Conservation (phyloP, 345 rosid genomes). For the Populus deltoides region DNA sequence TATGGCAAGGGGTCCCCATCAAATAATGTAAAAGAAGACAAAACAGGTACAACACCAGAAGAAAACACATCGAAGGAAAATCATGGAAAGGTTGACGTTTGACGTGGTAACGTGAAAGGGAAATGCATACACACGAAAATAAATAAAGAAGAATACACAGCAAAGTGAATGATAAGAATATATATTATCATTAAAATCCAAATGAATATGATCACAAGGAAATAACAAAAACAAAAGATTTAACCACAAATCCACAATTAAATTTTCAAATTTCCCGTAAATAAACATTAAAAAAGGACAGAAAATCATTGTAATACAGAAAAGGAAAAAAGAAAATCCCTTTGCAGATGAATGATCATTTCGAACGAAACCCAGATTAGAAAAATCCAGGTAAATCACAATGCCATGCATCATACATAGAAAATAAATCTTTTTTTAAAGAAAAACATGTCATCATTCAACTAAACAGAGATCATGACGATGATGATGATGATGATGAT, state of each 20-base stretch:
- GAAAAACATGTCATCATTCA: no score
- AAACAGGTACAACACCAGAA: slow-evolving; percentile 2
- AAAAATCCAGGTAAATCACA: no score
- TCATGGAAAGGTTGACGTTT: not conserved
- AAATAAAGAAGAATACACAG: not conserved
- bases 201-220: not conserved
- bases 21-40: slow-evolving; percentile 16
- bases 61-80: not conserved
- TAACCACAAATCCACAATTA: not conserved
- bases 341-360: not conserved
- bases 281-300: not conserved
- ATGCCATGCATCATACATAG: no score
- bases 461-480: no score
- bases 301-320: not conserved
- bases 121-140: not conserved
- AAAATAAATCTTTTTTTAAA: no score
- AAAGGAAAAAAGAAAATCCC: not conserved
- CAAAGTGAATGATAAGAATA: not conserved
- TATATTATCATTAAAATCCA: not conserved
- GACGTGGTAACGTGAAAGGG: not conserved
- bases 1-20: slow-evolving; percentile 11
- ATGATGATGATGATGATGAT: not conserved
- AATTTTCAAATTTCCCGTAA: not conserved
- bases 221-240: no score
- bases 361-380: not conserved